These are phyloP conservation scores for Asterella californica DNA, from an alignment of 225 moss, liverwort and hornwort genomes.

Conservation along the genomic window DNA sequence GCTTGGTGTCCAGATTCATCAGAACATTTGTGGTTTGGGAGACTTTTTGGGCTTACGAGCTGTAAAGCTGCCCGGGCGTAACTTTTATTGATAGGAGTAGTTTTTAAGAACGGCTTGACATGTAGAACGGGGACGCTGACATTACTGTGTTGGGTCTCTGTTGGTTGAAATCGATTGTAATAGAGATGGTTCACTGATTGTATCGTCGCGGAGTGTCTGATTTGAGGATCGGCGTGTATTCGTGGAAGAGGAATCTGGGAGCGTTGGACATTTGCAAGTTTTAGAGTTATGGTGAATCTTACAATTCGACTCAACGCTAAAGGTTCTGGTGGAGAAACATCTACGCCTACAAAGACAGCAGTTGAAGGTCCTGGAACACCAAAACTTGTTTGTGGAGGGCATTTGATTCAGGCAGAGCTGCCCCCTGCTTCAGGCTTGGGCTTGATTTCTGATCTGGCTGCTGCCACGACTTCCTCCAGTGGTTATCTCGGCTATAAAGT, in stretches of 20 bases:
- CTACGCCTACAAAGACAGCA: slow-evolving; percentile 31
- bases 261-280: slow-evolving; percentile 6
- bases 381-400: slow-evolving; percentile 38
- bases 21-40: not conserved
- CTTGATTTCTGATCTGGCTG: slow-evolving; percentile 34
- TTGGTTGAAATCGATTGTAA: not conserved
- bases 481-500: slow-evolving; percentile 64
- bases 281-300: slow-evolving; percentile 75
- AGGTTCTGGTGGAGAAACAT: slow-evolving; percentile 48
- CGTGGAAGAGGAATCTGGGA: slow-evolving; percentile 1
- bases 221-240: not conserved
- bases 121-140: not conserved
- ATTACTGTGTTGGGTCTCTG: not conserved
- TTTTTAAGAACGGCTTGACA: not conserved
- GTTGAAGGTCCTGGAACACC: slow-evolving; percentile 40
- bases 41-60: not conserved
- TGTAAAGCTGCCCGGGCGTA: not conserved
- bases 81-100: not conserved
- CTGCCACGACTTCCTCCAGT: slow-evolving; percentile 50
- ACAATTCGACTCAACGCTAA: slow-evolving; percentile 84
- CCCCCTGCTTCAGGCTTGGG: slow-evolving; percentile 70
- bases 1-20: not conserved
- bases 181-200: not conserved
- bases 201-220: not conserved
- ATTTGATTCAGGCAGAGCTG: slow-evolving; percentile 61